A percentile compares a stretch with the other conserved stretches of the same genome.
Conservation (phyloP, 129 eudicot genomes). For the Lactuca sativa region DNA sequence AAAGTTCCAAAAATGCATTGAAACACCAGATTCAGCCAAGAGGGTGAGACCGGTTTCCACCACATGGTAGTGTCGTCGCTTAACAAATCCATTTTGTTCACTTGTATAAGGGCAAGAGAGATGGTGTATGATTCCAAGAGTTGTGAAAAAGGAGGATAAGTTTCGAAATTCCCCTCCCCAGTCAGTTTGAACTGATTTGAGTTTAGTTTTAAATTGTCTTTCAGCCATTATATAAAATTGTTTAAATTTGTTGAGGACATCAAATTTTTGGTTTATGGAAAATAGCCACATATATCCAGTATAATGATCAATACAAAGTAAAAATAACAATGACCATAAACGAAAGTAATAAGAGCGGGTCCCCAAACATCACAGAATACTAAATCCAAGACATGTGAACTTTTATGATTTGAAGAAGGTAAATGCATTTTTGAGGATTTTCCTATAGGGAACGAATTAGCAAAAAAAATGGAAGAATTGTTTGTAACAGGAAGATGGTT, state of each 20-base stretch:
- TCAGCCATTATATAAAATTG: not conserved
- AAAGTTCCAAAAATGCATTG: not conserved
- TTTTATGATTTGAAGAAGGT: not conserved
- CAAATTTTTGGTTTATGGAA: conserved; percentile 3
- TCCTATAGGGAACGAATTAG: not conserved
- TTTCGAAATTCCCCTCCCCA: not conserved
- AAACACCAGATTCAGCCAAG: not conserved
- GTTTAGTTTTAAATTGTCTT: conserved; percentile 3
- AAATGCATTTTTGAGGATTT: not conserved
- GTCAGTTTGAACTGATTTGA: not conserved
- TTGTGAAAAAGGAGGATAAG: not conserved
- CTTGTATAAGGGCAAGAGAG: not conserved
- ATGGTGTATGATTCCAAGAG: not conserved
- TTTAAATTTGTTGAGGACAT: not conserved
- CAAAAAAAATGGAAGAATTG: not conserved
- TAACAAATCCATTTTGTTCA: too few relatives aligned
- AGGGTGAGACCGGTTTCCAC: not conserved
- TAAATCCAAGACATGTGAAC: not conserved
- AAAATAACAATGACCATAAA: too few relatives aligned
- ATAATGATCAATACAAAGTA: too few relatives aligned
- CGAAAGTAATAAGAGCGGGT: too few relatives aligned
- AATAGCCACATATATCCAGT: not conserved
- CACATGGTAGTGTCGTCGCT: too few relatives aligned
- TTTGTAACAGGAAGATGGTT: not conserved
- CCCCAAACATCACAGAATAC: not conserved